These are phyloP conservation scores for Fragilaria crotonensis DNA, from an alignment of 108 stramenopile species.

Conservation along the genomic window DNA sequence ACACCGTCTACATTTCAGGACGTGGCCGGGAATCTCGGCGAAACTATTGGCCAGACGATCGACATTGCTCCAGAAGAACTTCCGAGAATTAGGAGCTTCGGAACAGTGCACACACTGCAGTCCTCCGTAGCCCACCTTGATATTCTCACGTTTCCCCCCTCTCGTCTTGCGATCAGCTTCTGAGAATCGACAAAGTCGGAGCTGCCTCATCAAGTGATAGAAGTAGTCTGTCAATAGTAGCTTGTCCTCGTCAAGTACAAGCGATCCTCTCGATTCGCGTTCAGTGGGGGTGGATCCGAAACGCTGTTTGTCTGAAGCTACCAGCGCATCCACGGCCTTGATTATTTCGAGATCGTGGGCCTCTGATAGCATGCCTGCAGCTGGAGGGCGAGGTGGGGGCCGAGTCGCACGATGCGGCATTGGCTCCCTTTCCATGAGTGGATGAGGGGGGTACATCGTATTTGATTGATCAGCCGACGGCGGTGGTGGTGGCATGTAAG, in stretches of 20 bases:
- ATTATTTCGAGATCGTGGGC: background rate
- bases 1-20: constrained; percentile 72
- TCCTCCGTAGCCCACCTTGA: constrained; percentile 77
- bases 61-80: constrained; percentile 87
- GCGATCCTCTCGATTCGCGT: background rate
- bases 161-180: constrained; percentile 83
- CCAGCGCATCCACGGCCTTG: background rate
- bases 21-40: constrained; percentile 82
- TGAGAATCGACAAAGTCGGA: constrained; percentile 70
- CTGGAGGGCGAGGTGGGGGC: background rate
- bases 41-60: constrained; percentile 84
- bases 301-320: background rate
- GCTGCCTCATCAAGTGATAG: constrained; percentile 78
- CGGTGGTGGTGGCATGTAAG: background rate
- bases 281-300: background rate
- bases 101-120: constrained; percentile 79
- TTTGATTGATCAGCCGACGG: constrained; percentile 5
- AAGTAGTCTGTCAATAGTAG: constrained; percentile 80
- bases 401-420: background rate
- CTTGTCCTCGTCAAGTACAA: constrained; percentile 47
- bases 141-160: constrained; percentile 82
- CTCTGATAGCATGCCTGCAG: background rate
- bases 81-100: constrained; percentile 52
- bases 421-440: background rate
- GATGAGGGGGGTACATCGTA: background rate